Evolutionary conservation across 2,329 filamentous ascomycete species (phyloP), one percentile per base, ranked within the genome.

Genomic region (Gaeumannomyces tritici): DNA sequence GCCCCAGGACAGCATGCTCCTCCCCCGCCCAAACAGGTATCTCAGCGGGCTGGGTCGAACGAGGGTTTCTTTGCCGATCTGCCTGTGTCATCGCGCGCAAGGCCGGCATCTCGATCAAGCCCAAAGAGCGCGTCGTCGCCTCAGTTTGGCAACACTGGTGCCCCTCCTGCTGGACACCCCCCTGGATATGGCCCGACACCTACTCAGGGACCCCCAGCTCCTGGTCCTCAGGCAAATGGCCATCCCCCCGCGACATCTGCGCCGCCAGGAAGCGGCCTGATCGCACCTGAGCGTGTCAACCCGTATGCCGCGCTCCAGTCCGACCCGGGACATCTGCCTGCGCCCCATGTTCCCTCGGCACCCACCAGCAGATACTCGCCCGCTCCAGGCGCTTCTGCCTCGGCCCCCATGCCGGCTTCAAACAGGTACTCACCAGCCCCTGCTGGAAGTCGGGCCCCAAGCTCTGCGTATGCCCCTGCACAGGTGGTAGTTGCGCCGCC

Each of bases 31-130:
- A 57, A 60, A 55, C 69, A 27, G 60, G 66, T 58, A 35, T 66
- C 64, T 18, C 61, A 55, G 28, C 62, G 64, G 57, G 59, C 51
- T 33, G 54, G 54, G 51, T 55, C 61, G 27, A 80, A 83, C 64
- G 74, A 79, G 51, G 85, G 82, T 67, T 93, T 93, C 72, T 93
- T 92, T 67, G 90, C 93, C 73, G 90, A 93, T 62, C 77, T 93
- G 27, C 90, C 90, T 1, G 73, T 88, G 61, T 73, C 81, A 1
- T 74, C 83, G 4, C 87, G 81, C 69, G 81, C 85, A n/a, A 83
- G 87, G 29, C 83, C 85, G 24, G 79, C 80, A 28, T 83, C 84
- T 1, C 80, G 85, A 62, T 81, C 83, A 31, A 80, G 78, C 66
- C 74, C 73, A 29, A 67, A 68, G 33, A 70, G 76, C 42, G 71